Evolutionary conservation across 2,329 filamentous ascomycete species (phyloP).

Genomic region (Pseudocercospora eumusae): DNA sequence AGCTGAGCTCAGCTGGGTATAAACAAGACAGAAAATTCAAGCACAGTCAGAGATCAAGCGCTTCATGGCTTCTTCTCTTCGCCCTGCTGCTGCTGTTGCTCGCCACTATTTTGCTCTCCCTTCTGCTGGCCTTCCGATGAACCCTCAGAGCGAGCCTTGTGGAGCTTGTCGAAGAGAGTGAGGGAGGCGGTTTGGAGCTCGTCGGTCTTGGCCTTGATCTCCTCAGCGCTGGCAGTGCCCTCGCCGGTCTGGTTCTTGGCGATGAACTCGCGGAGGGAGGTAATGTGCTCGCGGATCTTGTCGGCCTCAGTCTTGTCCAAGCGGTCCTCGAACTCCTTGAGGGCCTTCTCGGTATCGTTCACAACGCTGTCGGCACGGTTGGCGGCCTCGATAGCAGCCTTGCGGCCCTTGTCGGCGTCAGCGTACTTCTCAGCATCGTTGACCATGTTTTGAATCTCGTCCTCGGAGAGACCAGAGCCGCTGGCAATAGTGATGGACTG

Average conservation of each 20-base stretch:
- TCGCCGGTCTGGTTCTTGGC: slow-evolving; percentile 94
- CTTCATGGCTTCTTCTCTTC: slow-evolving; percentile 73
- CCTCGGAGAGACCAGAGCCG: slow-evolving; percentile 91
- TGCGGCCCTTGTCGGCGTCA: slow-evolving; percentile 94
- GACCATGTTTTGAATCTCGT: slow-evolving; percentile 96
- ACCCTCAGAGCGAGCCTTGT: slow-evolving; percentile 74
- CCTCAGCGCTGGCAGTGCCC: slow-evolving; percentile 77
- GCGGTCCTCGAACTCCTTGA: slow-evolving; percentile 94
- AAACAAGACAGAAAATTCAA: slow-evolving; percentile 23
- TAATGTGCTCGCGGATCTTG: slow-evolving; percentile 94
- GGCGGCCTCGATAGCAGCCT: slow-evolving; percentile 89
- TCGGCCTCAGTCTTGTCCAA: slow-evolving; percentile 96
- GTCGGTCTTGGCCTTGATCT: slow-evolving; percentile 98
- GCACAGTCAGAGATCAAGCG: slow-evolving; percentile 11
- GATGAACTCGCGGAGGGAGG: slow-evolving; percentile 75
- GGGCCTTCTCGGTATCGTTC: slow-evolving; percentile 96
- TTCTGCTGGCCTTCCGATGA: slow-evolving; percentile 50
- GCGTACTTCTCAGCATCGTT: slow-evolving; percentile 96
- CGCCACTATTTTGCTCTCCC: slow-evolving; percentile 42
- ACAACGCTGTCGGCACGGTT: slow-evolving; percentile 96
- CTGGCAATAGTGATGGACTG: slow-evolving; percentile 99
- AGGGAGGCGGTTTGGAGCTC: slow-evolving; percentile 94
- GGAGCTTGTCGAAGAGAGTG: slow-evolving; percentile 99
- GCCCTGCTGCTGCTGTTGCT: slow-evolving; percentile 45
- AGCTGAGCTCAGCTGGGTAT: slow-evolving; percentile 28